These are phyloP conservation scores for Withania somnifera DNA, from an alignment of 305 asterid genomes.

Conservation along the genomic window DNA sequence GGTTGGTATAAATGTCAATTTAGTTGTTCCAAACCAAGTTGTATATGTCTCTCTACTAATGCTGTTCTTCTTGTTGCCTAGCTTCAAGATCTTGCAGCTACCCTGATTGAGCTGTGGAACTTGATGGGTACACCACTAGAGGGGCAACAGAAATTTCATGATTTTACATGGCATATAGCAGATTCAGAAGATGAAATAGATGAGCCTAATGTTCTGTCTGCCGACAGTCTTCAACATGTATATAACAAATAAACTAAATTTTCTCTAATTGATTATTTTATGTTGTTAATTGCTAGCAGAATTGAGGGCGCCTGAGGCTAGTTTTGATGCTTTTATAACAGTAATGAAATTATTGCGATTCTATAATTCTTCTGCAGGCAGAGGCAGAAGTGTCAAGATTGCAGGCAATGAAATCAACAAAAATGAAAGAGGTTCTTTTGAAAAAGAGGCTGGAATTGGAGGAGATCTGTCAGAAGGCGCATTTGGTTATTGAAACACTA, in stretches of 20 bases:
- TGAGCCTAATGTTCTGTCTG: constrained; percentile 52
- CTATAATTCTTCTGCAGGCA: constrained; percentile 35
- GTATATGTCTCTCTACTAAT: constrained; percentile 5
- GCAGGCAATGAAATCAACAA: constrained; percentile 58
- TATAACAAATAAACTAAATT: not conserved
- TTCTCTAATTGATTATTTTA: not conserved
- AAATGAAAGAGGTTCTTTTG: constrained; percentile 69
- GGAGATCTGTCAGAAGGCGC: constrained; percentile 59
- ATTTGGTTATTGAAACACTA: constrained; percentile 50
- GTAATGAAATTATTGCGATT: not conserved
- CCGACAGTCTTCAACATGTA: constrained; percentile 51
- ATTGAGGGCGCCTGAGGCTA: not conserved
- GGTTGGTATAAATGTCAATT: constrained; percentile 28
- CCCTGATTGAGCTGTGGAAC: constrained; percentile 81
- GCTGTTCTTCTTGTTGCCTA: constrained; percentile 14
- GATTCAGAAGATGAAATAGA: constrained; percentile 67
- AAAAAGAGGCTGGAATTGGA: constrained; percentile 53
- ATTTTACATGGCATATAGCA: constrained; percentile 48
- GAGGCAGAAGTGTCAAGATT: constrained; percentile 67
- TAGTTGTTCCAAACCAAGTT: constrained; percentile 1
- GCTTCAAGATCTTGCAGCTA: constrained; percentile 80
- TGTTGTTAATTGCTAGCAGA: not conserved
- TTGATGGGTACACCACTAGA: constrained; percentile 75
- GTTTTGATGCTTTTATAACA: not conserved
- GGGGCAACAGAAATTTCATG: constrained; percentile 66